Percentiles rank a stretch among this genome's conserved stretches.
Conservation (phyloP, 2,329 filamentous ascomycete species). For the Akanthomyces muscarius region DNA sequence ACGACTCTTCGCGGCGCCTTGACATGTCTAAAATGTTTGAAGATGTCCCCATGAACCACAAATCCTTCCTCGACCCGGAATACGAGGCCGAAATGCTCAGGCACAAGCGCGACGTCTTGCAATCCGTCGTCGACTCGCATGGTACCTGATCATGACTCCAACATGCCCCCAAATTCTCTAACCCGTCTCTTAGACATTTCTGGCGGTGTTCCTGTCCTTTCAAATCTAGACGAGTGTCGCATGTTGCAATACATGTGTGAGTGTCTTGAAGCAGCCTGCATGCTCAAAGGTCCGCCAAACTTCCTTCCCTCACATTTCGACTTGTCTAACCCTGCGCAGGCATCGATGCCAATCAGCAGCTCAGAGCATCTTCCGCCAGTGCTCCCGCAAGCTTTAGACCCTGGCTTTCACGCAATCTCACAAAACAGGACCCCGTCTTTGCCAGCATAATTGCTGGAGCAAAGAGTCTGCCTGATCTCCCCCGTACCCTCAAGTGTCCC, state of each 20-base stretch:
- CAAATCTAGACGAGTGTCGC: slow-evolving; percentile 12
- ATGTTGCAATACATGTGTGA: slow-evolving; percentile 16
- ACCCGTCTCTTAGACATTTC: not conserved
- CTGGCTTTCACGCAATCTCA: slow-evolving; percentile 14
- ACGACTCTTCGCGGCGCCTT: not conserved
- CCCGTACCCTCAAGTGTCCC: slow-evolving; percentile 48
- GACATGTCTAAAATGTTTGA: slow-evolving; percentile 13
- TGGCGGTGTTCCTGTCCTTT: slow-evolving; percentile 3
- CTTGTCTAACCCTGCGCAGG: slow-evolving; percentile 1
- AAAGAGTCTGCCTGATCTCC: not conserved
- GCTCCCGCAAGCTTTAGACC: slow-evolving; percentile 15
- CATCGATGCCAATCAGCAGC: slow-evolving; percentile 15
- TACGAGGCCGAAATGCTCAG: slow-evolving; percentile 17
- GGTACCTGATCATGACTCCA: not conserved
- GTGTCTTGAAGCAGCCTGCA: slow-evolving; percentile 14
- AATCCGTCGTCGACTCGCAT: slow-evolving; percentile 12
- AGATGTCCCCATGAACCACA: slow-evolving; percentile 9
- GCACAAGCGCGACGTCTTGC: slow-evolving; percentile 11
- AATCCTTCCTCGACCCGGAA: slow-evolving; percentile 13
- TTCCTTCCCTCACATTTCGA: not conserved
- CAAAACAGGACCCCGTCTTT: slow-evolving; percentile 15
- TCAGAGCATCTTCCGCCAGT: slow-evolving; percentile 8
- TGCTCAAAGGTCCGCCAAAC: slow-evolving; percentile 9
- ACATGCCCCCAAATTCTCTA: not conserved
- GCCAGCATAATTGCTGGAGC: slow-evolving; percentile 2